These are phyloP conservation scores for Neocallimastix lanati DNA, from an alignment of 192 early-diverging fungal genomes.

Conservation along the genomic window DNA sequence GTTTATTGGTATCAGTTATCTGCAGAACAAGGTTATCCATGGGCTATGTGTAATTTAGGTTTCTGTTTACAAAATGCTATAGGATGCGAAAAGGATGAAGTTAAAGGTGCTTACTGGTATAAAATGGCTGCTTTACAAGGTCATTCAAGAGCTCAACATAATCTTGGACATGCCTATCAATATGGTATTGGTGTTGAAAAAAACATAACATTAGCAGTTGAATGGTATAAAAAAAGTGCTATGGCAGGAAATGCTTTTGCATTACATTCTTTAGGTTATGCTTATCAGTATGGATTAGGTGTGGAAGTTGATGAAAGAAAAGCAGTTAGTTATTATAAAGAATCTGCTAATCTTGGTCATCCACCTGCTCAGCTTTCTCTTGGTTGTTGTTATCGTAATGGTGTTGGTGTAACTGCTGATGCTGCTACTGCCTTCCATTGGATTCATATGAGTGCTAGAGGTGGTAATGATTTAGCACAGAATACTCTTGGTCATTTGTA, in stretches of 20 bases:
- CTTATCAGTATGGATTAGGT: no score
- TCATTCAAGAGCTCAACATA: constrained; percentile 12
- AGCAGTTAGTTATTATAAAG: constrained; percentile 33
- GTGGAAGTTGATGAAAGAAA: constrained; percentile 22
- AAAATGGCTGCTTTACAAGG: constrained; percentile 25
- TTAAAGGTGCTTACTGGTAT: constrained; percentile 23
- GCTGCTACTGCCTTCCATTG: not conserved
- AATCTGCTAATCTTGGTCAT: constrained; percentile 28
- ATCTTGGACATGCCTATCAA: not conserved
- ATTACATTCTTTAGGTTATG: not conserved
- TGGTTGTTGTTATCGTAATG: constrained; percentile 20
- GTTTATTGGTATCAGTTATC: constrained; percentile 20
- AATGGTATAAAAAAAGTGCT: constrained; percentile 5
- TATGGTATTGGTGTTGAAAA: no score
- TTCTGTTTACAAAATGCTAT: constrained; percentile 52
- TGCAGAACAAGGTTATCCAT: constrained; percentile 25
- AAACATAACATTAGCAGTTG: not conserved
- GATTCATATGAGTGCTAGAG: not conserved
- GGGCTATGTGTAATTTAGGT: constrained; percentile 55
- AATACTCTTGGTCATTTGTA: not conserved
- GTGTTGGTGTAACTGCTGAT: not conserved
- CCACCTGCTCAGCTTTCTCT: constrained; percentile 36
- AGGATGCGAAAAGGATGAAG: constrained; percentile 8
- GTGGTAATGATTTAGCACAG: constrained; percentile 2
- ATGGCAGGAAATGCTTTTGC: not conserved